Percentiles rank a stretch among this genome's conserved stretches.
phyloP scores from a whole-genome alignment of 805 yeast species.

The Saccharomycopsis vini region DNA sequence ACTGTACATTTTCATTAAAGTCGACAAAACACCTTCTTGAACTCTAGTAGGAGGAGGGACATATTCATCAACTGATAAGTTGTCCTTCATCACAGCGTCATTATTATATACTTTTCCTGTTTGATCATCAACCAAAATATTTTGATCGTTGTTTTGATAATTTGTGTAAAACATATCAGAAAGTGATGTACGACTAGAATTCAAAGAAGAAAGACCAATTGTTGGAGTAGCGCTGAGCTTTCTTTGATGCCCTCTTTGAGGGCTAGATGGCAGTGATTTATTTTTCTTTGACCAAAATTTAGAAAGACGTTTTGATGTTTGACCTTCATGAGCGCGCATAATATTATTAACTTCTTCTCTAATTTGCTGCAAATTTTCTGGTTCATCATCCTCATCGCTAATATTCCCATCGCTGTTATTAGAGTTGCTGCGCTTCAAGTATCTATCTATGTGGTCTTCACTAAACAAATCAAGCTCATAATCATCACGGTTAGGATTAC shows the following conservation, averaged over 20 bases:
- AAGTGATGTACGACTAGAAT: conserved; percentile 10
- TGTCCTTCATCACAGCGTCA: conserved; percentile 2
- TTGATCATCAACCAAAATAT: not conserved
- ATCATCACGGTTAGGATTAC: not conserved
- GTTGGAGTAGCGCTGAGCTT: too few species aligned
- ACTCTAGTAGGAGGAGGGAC: conserved; percentile 33
- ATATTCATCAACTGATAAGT: conserved; percentile 9
- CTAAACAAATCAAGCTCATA: conserved; percentile 8
- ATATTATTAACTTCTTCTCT: not conserved
- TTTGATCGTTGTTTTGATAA: conserved; percentile 1
- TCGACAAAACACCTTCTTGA: conserved; percentile 79
- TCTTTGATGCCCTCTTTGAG: too few species aligned
- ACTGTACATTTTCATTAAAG: conserved; percentile 64
- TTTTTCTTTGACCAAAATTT: not conserved
- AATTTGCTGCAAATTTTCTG: conserved; percentile 6
- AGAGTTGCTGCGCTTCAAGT: not conserved
- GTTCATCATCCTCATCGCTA: conserved; percentile 4
- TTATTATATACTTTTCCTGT: too few species aligned
- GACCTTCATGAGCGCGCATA: not conserved
- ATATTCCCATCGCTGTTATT: not conserved
- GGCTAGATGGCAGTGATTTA: too few species aligned
- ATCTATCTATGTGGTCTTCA: conserved; percentile 5
- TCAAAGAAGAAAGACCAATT: conserved; percentile 1
- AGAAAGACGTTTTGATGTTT: too few species aligned
- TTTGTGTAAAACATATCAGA: conserved; percentile 7